Conservation (phyloP, 2,329 filamentous ascomycete genomes). For the Dichotomopilus funicola region DNA sequence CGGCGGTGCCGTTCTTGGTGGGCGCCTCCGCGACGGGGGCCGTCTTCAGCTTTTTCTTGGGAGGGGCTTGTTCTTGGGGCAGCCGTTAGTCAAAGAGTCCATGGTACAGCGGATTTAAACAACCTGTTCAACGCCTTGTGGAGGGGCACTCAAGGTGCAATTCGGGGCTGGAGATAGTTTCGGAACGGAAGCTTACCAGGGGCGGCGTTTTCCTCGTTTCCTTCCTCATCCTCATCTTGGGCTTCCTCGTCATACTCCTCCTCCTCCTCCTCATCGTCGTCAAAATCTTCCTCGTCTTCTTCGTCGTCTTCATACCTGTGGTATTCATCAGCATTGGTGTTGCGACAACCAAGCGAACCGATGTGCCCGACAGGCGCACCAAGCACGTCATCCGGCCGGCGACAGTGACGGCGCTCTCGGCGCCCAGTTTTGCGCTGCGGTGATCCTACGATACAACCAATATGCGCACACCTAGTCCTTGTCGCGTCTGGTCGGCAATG, state of each 20-base stretch:
- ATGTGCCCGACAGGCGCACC: neutral
- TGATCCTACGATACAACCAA: conserved; percentile 3
- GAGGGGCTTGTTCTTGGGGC: conserved; percentile 34
- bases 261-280: conserved; percentile 27
- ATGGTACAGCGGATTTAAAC: neutral
- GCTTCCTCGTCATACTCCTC: conserved; percentile 29
- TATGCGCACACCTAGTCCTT: neutral
- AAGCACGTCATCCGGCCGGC: neutral
- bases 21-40: conserved; percentile 27
- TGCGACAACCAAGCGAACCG: neutral
- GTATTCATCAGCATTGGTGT: conserved; percentile 4
- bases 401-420: too few species aligned
- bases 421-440: conserved; percentile 15
- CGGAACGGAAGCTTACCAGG: conserved; percentile 28
- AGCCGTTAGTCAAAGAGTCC: conserved; percentile 10
- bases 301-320: conserved; percentile 25
- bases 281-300: conserved; percentile 25
- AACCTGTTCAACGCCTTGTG: neutral
- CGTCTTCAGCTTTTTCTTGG: conserved; percentile 48
- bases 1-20: conserved; percentile 28
- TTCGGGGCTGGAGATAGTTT: neutral
- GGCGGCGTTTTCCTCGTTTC: conserved; percentile 35
- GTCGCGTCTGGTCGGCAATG: conserved; percentile 16
- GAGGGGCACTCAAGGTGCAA: neutral
- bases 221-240: conserved; percentile 28